phyloP scores from a whole-genome alignment of 352 stramenopile species.

The Phytophthora lateralis region DNA sequence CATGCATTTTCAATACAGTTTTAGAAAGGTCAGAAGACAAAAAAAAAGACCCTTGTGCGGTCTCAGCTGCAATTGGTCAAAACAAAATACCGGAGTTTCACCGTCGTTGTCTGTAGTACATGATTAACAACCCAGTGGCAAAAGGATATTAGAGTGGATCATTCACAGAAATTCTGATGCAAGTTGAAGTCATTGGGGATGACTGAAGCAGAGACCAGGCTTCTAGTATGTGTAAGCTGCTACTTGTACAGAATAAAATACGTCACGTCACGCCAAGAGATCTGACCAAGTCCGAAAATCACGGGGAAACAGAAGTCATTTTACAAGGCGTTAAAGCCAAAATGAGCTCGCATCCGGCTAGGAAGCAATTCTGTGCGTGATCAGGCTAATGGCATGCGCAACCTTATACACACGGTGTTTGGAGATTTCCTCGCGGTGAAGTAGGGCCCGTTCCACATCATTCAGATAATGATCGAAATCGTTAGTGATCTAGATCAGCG shows the following conservation, averaged over 20 bases:
- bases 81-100: too few relatives aligned
- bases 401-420: constrained; percentile 8
- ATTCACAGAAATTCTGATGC: constrained; percentile 17
- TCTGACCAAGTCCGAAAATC: constrained; percentile 13
- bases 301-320: constrained; percentile 12
- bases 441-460: constrained; percentile 20
- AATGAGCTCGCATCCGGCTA: background rate
- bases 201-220: constrained; percentile 6
- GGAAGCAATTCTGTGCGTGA: constrained; percentile 4
- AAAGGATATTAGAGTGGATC: constrained; percentile 9
- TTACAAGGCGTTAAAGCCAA: constrained; percentile 1
- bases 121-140: too few relatives aligned
- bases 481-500: background rate
- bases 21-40: too few relatives aligned
- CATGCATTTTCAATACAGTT: too few relatives aligned
- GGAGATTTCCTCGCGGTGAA: constrained; percentile 1
- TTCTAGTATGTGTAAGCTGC: constrained; percentile 1
- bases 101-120: too few relatives aligned
- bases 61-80: too few relatives aligned
- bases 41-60: too few relatives aligned
- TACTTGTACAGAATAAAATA: constrained; percentile 23
- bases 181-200: constrained; percentile 5
- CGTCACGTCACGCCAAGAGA: constrained; percentile 1
- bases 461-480: constrained; percentile 8
- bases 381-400: constrained; percentile 8